Base-by-base conservation (phyloP, 306 rosid genomes). In the Vigna radiata region DNA sequence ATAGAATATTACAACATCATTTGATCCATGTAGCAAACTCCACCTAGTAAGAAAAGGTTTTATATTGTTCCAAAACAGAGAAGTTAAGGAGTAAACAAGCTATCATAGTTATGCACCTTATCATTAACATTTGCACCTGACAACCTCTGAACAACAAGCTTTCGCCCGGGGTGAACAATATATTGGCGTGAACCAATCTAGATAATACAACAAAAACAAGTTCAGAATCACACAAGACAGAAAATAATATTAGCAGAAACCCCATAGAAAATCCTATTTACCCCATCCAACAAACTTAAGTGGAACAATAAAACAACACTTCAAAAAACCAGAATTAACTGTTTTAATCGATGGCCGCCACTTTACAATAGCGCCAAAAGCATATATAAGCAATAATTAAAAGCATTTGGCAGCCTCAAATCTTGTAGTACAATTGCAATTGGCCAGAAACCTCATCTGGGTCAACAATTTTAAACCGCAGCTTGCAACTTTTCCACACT, bases 141-240 rank as follows among this genome's bases (percentile, higher is more conserved):
- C 73, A 95, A 93, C 82, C 97, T 86, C 89, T 95, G 99, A 44
- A 90, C 90, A 75, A 82, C 70, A 8, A 95, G 76, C 78, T 68
- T 89, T 15, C 99, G 92, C 44, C 99, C 99, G 8, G 99, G 97
- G 77, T 92, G 88, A 62, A 95, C 99, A 67, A 95, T 95, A 79
- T 90, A 95, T 27, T 95, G 99, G 17, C 97, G 96, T 41, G 87
- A 82, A 31, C 99, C 99, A 67, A 95, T 59, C 98, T 94, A 75
- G 41, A 69, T 73, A 85, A 72, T 27, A 16, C 64, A 50, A 9
- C 63, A 81, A 9, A 73, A 44, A 25, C 61, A 41, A 17, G 62
- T 7, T 69, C 66, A 81, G 70, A 62, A 82, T 21, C 53, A 56
- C 53, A 66, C 37, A 49, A 67, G 70, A 62, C 46, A 60, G 21